These are phyloP conservation scores for Leucosporidium scottii DNA, from an alignment of 768 basidiomycete genomes.

Conservation along the genomic window DNA sequence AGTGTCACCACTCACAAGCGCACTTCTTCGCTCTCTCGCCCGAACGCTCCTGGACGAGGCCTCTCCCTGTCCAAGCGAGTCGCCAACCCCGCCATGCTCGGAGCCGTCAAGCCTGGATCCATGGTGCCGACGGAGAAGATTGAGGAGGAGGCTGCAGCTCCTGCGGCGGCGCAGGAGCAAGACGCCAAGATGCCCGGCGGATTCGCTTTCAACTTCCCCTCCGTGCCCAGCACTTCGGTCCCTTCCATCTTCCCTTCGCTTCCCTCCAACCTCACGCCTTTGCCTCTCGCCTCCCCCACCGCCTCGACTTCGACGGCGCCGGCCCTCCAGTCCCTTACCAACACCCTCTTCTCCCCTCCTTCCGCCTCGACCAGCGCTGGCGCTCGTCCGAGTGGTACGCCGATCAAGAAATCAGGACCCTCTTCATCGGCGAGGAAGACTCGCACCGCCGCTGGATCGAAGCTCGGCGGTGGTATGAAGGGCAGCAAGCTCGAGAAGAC, in stretches of 20 bases:
- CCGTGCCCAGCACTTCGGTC: background rate
- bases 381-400: background rate
- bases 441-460: background rate
- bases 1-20: background rate
- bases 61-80: background rate
- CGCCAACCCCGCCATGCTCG: slow-evolving; percentile 2
- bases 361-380: background rate
- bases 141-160: background rate
- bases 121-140: too few relatives aligned
- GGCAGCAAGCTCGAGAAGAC: background rate
- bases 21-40: background rate
- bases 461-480: background rate
- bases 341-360: background rate
- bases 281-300: background rate
- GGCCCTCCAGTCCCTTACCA: background rate
- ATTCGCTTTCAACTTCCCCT: background rate
- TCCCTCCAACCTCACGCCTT: background rate
- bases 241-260: background rate
- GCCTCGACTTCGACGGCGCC: background rate
- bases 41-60: too few relatives aligned
- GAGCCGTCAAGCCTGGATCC: background rate
- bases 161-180: background rate
- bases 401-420: background rate
- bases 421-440: background rate
- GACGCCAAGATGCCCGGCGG: background rate